phyloP scores from a whole-genome alignment of 352 stramenopile genomes.

The Globisporangium parvum region DNA sequence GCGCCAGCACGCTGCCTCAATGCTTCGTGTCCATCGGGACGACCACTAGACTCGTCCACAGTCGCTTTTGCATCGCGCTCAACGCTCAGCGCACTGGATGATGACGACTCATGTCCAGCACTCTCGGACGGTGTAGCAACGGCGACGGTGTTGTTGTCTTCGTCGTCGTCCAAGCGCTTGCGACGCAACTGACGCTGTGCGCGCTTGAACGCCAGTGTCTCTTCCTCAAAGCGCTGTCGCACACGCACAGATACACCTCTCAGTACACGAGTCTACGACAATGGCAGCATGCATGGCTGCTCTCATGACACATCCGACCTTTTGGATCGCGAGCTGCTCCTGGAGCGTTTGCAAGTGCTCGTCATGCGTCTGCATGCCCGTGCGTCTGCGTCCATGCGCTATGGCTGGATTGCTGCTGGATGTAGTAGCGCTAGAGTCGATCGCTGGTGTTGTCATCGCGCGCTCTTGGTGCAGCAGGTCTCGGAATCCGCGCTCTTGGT shows the following conservation, averaged over 20 bases:
- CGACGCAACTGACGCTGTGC: constrained; percentile 1
- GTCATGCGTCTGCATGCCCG: constrained; percentile 20
- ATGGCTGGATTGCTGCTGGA: neutral
- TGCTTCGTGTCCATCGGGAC: too few species aligned
- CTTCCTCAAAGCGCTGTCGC: constrained; percentile 13
- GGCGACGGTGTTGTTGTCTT: neutral
- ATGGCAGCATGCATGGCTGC: too few species aligned
- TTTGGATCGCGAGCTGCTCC: constrained; percentile 47
- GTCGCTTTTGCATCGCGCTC: too few species aligned
- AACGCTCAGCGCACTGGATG: too few species aligned
- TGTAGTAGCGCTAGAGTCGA: neutral
- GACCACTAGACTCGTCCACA: too few species aligned
- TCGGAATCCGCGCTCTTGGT: neutral
- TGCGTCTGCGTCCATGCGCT: constrained; percentile 5
- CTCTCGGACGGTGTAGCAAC: too few species aligned
- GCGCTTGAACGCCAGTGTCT: constrained; percentile 11
- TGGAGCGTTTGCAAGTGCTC: constrained; percentile 32
- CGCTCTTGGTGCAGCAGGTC: constrained; percentile 5
- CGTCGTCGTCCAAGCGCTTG: constrained; percentile 1
- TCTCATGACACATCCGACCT: constrained; percentile 17
- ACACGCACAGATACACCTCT: neutral
- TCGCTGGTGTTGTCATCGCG: constrained; percentile 6
- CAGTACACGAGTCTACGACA: too few species aligned
- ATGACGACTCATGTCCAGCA: too few species aligned
- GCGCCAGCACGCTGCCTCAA: too few species aligned